These are phyloP conservation scores for Cryptosporidium canis DNA, from an alignment of 169 alveolate species.

Conservation along the genomic window DNA sequence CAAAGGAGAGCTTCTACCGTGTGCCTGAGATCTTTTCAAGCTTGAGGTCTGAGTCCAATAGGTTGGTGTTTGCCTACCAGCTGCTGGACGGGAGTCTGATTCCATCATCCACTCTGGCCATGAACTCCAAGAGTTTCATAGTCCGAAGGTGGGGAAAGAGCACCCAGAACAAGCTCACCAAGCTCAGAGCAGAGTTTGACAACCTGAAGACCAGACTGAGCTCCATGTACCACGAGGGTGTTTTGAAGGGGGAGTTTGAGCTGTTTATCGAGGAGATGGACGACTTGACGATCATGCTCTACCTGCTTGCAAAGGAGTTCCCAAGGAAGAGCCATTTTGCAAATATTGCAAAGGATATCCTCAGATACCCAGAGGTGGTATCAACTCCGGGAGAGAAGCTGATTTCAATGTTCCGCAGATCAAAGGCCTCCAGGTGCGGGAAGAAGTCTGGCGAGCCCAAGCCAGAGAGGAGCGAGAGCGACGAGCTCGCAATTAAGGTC, in stretches of 20 bases:
- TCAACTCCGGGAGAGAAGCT: conserved; percentile 43
- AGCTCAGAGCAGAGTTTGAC: conserved; percentile 7
- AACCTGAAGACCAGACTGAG: conserved; percentile 18
- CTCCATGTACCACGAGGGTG: conserved; percentile 45
- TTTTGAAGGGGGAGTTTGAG: conserved; percentile 36
- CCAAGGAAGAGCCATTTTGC: not conserved
- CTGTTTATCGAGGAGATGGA: conserved; percentile 40
- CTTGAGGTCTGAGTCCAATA: conserved; percentile 36
- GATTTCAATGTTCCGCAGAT: conserved; percentile 2
- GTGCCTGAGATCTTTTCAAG: conserved; percentile 35
- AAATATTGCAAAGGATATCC: conserved; percentile 26
- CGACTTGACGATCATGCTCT: conserved; percentile 58
- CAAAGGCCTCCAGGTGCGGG: not conserved
- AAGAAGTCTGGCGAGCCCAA: not conserved
- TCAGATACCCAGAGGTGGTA: conserved; percentile 67
- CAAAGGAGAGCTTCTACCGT: conserved; percentile 12
- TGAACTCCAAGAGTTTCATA: conserved; percentile 28
- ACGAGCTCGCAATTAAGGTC: not conserved
- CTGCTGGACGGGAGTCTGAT: conserved; percentile 18
- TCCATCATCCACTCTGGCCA: conserved; percentile 39
- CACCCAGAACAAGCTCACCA: not conserved
- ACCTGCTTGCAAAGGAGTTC: conserved; percentile 32
- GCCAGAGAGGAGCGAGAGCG: not conserved
- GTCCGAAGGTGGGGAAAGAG: conserved; percentile 61
- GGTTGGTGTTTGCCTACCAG: conserved; percentile 34